Percentiles rank a stretch among this genome's conserved stretches.
Evolutionary conservation across 768 basidiomycete genomes (phyloP).

Genomic region (Boletus edulis): DNA sequence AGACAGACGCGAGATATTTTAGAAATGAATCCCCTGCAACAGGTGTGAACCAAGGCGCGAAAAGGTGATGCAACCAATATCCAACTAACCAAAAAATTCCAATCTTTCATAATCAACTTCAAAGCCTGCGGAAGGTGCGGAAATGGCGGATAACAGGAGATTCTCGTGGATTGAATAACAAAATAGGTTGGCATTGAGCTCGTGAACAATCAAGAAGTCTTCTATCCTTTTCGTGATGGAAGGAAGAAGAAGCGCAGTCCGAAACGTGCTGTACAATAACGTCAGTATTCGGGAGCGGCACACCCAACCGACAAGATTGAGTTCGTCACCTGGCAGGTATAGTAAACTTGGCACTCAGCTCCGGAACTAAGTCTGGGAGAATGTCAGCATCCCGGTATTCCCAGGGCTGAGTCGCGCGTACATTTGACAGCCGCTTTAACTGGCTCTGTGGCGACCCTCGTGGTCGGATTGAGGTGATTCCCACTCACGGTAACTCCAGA

Average conservation of each 20-base stretch:
- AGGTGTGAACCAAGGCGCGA: constrained; percentile 23
- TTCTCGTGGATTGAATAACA: constrained; percentile 58
- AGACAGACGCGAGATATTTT: constrained; percentile 73
- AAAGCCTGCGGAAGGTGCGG: constrained; percentile 63
- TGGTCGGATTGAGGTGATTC: constrained; percentile 60
- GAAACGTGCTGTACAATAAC: constrained; percentile 50
- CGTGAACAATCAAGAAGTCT: constrained; percentile 70
- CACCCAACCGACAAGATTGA: constrained; percentile 13
- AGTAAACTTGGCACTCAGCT: constrained; percentile 69
- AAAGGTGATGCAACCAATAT: constrained; percentile 5
- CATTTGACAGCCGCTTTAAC: constrained; percentile 55
- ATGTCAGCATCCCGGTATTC: constrained; percentile 25
- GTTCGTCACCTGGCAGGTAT: constrained; percentile 65
- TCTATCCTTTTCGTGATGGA: constrained; percentile 73
- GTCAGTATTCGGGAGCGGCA: constrained; percentile 22
- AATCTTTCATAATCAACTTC: constrained; percentile 83
- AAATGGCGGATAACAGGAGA: constrained; percentile 63
- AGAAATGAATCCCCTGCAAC: constrained; percentile 72
- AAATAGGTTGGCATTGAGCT: constrained; percentile 72
- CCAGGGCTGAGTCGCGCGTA: constrained; percentile 34
- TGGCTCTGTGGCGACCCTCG: constrained; percentile 37
- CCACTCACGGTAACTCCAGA: constrained; percentile 45
- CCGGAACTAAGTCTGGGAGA: constrained; percentile 74
- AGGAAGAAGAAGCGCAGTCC: constrained; percentile 68
- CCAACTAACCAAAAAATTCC: constrained; percentile 77